These are phyloP conservation scores for Curvularia eragrostidis DNA, from an alignment of 2,329 filamentous ascomycete genomes.

Conservation along the genomic window DNA sequence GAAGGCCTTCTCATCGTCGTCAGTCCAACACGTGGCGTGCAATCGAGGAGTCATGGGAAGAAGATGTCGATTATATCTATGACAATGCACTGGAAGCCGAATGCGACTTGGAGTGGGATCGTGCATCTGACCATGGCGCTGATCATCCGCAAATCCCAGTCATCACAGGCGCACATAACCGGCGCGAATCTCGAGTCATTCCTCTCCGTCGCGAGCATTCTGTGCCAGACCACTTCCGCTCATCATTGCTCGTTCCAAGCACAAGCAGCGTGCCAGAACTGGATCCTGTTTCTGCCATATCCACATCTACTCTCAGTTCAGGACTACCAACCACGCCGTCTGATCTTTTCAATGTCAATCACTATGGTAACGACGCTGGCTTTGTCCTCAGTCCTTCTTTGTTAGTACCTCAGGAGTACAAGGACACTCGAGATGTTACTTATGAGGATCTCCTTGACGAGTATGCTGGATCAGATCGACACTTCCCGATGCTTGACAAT, in stretches of 20 bases:
- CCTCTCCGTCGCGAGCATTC: constrained; percentile 20
- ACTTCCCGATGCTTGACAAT: constrained; percentile 55
- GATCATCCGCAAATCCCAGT: constrained; percentile 44
- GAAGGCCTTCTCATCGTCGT: constrained; percentile 32
- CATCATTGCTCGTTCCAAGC: constrained; percentile 40
- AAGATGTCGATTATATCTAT: constrained; percentile 68
- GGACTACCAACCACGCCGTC: constrained; percentile 42
- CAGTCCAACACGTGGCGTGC: constrained; percentile 45
- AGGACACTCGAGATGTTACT: constrained; percentile 44
- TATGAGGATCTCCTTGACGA: constrained; percentile 50
- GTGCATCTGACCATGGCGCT: constrained; percentile 35
- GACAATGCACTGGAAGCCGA: constrained; percentile 66
- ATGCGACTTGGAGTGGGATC: constrained; percentile 66
- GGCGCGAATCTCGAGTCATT: constrained; percentile 9
- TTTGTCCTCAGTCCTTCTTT: constrained; percentile 51
- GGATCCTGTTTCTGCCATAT: constrained; percentile 44
- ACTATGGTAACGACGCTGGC: constrained; percentile 32
- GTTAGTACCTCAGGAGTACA: constrained; percentile 45
- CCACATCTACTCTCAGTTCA: constrained; percentile 40
- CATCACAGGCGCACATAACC: constrained; percentile 12
- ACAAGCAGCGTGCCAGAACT: constrained; percentile 42
- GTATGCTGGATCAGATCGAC: constrained; percentile 56
- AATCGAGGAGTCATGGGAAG: constrained; percentile 63
- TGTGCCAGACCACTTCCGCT: constrained; percentile 30
- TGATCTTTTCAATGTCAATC: constrained; percentile 28